Conservation (phyloP, 2,329 filamentous ascomycete genomes). For the Neofusicoccum cordaticola region DNA sequence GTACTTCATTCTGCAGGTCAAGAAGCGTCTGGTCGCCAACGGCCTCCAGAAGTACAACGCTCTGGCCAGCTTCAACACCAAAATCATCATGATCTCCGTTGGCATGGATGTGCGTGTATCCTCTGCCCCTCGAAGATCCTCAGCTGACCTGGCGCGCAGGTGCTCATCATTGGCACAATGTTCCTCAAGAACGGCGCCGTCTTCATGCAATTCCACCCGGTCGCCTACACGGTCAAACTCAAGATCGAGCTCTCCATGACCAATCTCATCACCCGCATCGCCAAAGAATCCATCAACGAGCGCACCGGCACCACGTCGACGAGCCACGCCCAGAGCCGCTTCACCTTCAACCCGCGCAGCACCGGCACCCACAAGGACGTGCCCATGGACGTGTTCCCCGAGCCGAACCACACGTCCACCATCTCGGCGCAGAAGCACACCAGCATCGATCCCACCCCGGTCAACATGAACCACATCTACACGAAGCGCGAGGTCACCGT, state of each 20-base stretch:
- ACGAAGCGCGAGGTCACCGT: constrained; percentile 8
- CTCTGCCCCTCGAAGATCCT: background rate
- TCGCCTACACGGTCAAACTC: constrained; percentile 44
- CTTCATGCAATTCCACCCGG: constrained; percentile 41
- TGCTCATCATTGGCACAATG: constrained; percentile 17
- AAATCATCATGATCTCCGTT: constrained; percentile 27
- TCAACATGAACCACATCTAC: background rate
- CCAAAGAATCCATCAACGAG: constrained; percentile 7
- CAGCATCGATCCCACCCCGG: background rate
- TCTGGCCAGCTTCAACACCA: constrained; percentile 27
- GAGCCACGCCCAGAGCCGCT: constrained; percentile 2
- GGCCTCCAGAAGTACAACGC: constrained; percentile 28
- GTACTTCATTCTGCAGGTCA: constrained; percentile 29
- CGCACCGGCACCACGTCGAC: constrained; percentile 5
- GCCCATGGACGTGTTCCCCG: background rate
- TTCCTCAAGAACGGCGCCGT: constrained; percentile 13
- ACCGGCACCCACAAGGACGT: background rate
- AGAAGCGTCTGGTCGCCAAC: constrained; percentile 25
- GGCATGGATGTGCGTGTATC: constrained; percentile 24
- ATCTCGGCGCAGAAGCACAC: background rate
- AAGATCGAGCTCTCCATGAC: constrained; percentile 48
- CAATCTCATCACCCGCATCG: constrained; percentile 33
- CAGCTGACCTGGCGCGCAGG: background rate
- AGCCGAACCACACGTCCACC: background rate
- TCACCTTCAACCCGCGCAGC: background rate